These are phyloP conservation scores for Phytophthora pinifolia DNA, from an alignment of 352 stramenopile genomes.

Conservation along the genomic window DNA sequence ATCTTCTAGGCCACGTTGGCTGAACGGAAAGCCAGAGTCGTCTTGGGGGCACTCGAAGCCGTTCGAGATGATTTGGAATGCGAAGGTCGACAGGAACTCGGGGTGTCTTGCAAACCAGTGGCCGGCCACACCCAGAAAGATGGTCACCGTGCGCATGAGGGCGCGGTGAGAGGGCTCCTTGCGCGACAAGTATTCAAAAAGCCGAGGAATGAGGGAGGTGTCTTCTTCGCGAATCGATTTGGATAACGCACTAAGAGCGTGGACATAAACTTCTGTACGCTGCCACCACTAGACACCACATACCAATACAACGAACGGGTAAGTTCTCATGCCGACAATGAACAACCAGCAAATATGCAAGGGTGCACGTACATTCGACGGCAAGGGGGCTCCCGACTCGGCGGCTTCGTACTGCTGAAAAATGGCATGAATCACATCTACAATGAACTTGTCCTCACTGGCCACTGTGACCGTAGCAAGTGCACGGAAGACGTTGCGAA, in stretches of 20 bases:
- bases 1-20: slow-evolving; percentile 49
- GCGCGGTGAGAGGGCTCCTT: slow-evolving; percentile 62
- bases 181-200: slow-evolving; percentile 75
- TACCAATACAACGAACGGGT: slow-evolving; percentile 6
- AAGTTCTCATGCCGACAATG: slow-evolving; percentile 10
- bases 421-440: slow-evolving; percentile 72
- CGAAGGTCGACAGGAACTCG: slow-evolving; percentile 49
- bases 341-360: slow-evolving; percentile 1
- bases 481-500: slow-evolving; percentile 72
- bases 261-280: slow-evolving; percentile 80
- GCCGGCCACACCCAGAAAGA: slow-evolving; percentile 69
- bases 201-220: slow-evolving; percentile 63
- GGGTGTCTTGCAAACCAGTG: slow-evolving; percentile 79
- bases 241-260: slow-evolving; percentile 76
- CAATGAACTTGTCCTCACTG: slow-evolving; percentile 80
- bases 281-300: slow-evolving; percentile 59
- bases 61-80: slow-evolving; percentile 72
- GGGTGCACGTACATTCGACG: slow-evolving; percentile 33
- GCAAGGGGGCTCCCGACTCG: slow-evolving; percentile 42
- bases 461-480: slow-evolving; percentile 65
- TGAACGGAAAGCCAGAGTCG: slow-evolving; percentile 45
- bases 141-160: slow-evolving; percentile 58
- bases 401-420: slow-evolving; percentile 68
- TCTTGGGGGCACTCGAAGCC: slow-evolving; percentile 55
- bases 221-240: slow-evolving; percentile 83